A percentile compares a stretch with the other conserved stretches of the same genome.
Conservation (phyloP, 805 yeast genomes). For the Candida railenensis region DNA sequence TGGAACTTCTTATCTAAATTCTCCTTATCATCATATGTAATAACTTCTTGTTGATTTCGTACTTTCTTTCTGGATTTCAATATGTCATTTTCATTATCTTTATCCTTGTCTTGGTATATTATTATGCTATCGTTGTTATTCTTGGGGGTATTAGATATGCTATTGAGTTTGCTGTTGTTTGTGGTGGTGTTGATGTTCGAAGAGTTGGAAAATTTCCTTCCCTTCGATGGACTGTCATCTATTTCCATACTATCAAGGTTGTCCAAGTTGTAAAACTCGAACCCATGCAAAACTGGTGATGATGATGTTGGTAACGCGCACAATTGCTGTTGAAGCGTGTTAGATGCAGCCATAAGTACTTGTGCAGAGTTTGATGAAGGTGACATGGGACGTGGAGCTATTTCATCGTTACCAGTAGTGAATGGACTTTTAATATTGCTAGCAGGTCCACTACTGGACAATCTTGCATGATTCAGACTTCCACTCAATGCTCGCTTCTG, state of each 20-base stretch:
- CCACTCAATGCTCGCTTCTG: slow-evolving; percentile 5
- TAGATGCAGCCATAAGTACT: slow-evolving; percentile 8
- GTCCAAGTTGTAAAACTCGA: slow-evolving; percentile 26
- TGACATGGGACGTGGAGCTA: background rate
- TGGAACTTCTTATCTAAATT: slow-evolving; percentile 13
- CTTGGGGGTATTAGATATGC: background rate
- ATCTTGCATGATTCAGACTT: background rate
- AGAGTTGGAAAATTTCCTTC: slow-evolving; percentile 23
- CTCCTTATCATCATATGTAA: slow-evolving; percentile 32
- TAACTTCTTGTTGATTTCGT: slow-evolving; percentile 3
- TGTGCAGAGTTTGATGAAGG: background rate
- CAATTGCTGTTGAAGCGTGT: slow-evolving; percentile 5
- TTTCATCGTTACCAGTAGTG: background rate
- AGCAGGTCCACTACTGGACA: slow-evolving; percentile 7
- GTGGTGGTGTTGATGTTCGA: slow-evolving; percentile 10
- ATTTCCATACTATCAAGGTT: slow-evolving; percentile 24
- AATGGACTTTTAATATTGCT: slow-evolving; percentile 11
- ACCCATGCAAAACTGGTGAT: slow-evolving; percentile 10
- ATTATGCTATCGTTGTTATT: slow-evolving; percentile 14
- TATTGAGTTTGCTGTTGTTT: slow-evolving; percentile 8
- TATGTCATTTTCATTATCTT: slow-evolving; percentile 5
- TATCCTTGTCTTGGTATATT: slow-evolving; percentile 22
- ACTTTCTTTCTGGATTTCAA: slow-evolving; percentile 4
- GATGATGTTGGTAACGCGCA: slow-evolving; percentile 4
- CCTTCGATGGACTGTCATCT: slow-evolving; percentile 29